Base-by-base conservation (phyloP, 371 early-diverging fungal genomes). In the Mortierella sp. region DNA sequence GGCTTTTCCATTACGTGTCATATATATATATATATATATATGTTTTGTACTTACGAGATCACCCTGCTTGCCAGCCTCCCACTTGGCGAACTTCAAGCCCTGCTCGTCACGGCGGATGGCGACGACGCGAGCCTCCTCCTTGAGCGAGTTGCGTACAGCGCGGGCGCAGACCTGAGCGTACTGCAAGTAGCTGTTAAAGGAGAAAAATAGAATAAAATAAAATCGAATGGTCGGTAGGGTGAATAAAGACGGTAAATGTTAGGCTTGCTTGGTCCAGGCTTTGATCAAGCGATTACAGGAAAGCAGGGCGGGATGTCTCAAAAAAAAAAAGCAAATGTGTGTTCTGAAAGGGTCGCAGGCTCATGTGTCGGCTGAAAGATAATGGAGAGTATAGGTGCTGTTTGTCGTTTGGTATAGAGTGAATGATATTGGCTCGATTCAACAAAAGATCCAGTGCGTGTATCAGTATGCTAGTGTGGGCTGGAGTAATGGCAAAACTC, bases 151-250 rank as follows among this genome's bases (percentile, higher is more conserved):
- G 83, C 97, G 94, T 64, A 97, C 91, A 68, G 95, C 93, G 68
- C 89, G 89, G 74, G 97, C 95, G 85, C 93, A 90, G 83, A 95
- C 90, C 90, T 94, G 93, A 83, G 93, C 87, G 87, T 94, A 95
- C 85, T 95, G 93, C 76, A 97, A 89, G 90, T 97, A 97, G 77
- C 96, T 95, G 76, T 72, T 55, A 24, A 52, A 60, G 32, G 60
- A 62, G 37, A 66, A 49, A 37, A 62, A n/a, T 40, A 57, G 26
- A 1, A 18, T 16, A 14, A 18, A 24, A 58, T 58, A 39, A 35
- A n/a, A 60, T 6, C 5, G 16, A 18, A 26, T 11, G 14, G 55
- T 55, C 14, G 43, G 22, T 24, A 52, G 16, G n/a, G n/a, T n/a
- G n/a, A 51, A 51, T 11, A 43, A 43, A 43, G 43, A 43, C 11